Conservation (phyloP, 2,329 filamentous ascomycete species). For the Cladosporium halotolerans region DNA sequence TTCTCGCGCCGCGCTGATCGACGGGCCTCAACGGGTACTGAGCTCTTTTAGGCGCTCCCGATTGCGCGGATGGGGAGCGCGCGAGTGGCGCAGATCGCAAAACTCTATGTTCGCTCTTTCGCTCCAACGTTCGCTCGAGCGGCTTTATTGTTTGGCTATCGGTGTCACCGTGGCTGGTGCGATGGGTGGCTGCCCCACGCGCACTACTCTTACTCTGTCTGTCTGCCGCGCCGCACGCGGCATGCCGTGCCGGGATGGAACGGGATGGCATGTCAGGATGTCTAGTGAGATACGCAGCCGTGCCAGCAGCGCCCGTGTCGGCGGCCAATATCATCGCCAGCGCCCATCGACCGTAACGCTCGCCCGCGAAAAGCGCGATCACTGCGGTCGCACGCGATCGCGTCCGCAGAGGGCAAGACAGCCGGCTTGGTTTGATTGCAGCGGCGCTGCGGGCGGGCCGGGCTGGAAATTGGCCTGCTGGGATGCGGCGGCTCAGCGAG, state of each 20-base stretch:
- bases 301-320: no score
- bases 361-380: no score
- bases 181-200: not conserved
- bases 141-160: no score
- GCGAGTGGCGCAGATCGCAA: conserved; percentile 6
- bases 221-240: no score
- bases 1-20: not conserved
- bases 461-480: conserved; percentile 4
- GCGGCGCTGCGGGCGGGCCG: not conserved
- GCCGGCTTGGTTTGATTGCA: conserved; percentile 7
- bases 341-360: no score
- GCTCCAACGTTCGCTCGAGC: no score
- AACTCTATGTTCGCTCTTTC: conserved; percentile 1
- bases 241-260: no score
- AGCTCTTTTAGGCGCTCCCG: not conserved
- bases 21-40: not conserved
- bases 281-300: no score
- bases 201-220: no score
- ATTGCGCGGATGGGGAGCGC: not conserved
- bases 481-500: not conserved
- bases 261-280: no score
- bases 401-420: conserved; percentile 3
- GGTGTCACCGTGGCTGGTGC: not conserved
- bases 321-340: not conserved
- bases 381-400: not conserved